Base-by-base conservation (phyloP, 2,329 filamentous ascomycete species). In the Exophiala spinifera region DNA sequence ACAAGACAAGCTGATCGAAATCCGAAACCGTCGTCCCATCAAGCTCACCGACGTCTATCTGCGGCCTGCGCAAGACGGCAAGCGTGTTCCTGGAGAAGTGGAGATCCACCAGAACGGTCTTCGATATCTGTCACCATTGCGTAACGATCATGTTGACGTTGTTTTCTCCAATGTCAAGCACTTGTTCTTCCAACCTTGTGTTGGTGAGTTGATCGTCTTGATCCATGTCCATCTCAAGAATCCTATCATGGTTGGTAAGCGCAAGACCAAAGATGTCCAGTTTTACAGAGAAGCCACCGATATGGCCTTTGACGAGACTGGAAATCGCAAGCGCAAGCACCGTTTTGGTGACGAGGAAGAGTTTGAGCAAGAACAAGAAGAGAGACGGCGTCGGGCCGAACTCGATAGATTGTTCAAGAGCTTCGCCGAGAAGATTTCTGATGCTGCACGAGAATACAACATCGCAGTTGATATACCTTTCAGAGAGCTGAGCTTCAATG, bases 21-120 rank as follows among this genome's bases (percentile, higher is more conserved):
- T 97, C 63, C 82, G 94, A 78, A 96, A 94, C 73, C 91, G 94
- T 61, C 89, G 94, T 53, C 94, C 94, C 31, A 84, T 88, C 63
- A 87, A 92, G 57, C 81, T 99, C 65, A 89, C 95, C 58, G 94
- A 96, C 69, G 90, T 99, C 64, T 99, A 92, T 71, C 89, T 99
- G 63, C 89, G 94, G 53, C 94, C 94, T 46, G 90, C 91, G 0
- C 86, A 97, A 78, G 94, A 99, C 72, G 91, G 91, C 66, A 99
- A 99, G 75, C 90, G 94, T 66, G 89, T 99, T 25, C 89, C 94
- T 42, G 94, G 94, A 66, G 91, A 94, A 69, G 86, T 99, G 36
- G 92, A 97, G 73, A 96, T 99, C 47, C 94, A 99, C 73, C 91
- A 97, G 67, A 99, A 99, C 66, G 94, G 94, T 91, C 88, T 99